These are phyloP conservation scores for Suhomyces bribrorum DNA, from an alignment of 1,139 yeast genomes.

Conservation along the genomic window DNA sequence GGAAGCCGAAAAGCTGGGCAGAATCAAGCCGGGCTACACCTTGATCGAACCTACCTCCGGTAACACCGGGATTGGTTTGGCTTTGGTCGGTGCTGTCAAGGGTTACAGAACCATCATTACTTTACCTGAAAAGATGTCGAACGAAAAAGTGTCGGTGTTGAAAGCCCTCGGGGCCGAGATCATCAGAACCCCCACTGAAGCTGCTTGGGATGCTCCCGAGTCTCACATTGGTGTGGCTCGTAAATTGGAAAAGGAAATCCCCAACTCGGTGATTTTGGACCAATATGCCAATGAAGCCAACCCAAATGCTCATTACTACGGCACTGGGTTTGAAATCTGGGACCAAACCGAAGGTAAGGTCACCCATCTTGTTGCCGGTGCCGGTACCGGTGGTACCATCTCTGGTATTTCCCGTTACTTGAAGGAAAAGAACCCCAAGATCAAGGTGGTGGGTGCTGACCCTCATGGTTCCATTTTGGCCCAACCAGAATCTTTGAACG, in stretches of 20 bases:
- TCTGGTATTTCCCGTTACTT: constrained; percentile 76
- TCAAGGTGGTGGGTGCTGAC: constrained; percentile 77
- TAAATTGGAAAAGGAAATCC: constrained; percentile 79
- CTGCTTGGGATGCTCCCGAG: constrained; percentile 93
- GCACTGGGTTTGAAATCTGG: constrained; percentile 88
- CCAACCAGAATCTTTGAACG: constrained; percentile 72
- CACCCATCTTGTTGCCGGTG: constrained; percentile 82
- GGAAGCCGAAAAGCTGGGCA: constrained; percentile 78
- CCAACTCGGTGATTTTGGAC: constrained; percentile 82
- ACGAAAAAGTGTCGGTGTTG: constrained; percentile 84
- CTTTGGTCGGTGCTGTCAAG: constrained; percentile 81
- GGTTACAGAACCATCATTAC: constrained; percentile 89
- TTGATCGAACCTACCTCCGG: constrained; percentile 90
- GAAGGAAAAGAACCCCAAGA: constrained; percentile 66
- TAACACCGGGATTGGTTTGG: constrained; percentile 87
- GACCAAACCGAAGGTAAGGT: constrained; percentile 75
- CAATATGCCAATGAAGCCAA: constrained; percentile 80
- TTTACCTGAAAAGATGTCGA: constrained; percentile 90
- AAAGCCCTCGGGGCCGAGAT: constrained; percentile 91
- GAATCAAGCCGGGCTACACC: constrained; percentile 83
- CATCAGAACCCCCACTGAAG: constrained; percentile 89
- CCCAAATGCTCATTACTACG: constrained; percentile 82
- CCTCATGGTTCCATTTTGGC: constrained; percentile 88
- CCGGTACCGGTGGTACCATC: constrained; percentile 88
- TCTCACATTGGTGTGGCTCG: constrained; percentile 89